These are phyloP conservation scores for Asterochloris erici DNA, from an alignment of 139 green algal genomes.

Conservation along the genomic window DNA sequence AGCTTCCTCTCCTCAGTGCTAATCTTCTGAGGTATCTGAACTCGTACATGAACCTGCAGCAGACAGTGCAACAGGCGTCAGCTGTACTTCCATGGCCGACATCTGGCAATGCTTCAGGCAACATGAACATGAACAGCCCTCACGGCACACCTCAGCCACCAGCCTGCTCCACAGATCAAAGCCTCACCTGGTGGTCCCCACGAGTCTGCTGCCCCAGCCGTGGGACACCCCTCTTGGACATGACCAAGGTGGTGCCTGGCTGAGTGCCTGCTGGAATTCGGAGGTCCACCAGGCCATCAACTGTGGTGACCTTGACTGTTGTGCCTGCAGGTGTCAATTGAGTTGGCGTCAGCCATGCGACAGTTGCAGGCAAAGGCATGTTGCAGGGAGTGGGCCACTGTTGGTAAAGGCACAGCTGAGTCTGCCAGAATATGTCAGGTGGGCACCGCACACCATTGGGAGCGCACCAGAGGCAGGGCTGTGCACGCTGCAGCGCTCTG, in stretches of 20 bases:
- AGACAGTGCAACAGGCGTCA: not conserved
- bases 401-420: too few species aligned
- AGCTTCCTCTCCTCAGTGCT: slow-evolving; percentile 82
- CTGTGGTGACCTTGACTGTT: slow-evolving; percentile 72
- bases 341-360: not conserved
- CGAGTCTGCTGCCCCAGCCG: slow-evolving; percentile 63
- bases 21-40: slow-evolving; percentile 90
- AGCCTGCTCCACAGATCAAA: not conserved
- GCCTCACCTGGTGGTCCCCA: slow-evolving; percentile 83
- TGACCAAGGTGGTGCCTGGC: slow-evolving; percentile 95
- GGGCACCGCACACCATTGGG: not conserved
- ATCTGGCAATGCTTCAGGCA: not conserved
- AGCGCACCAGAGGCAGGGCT: not conserved
- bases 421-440: not conserved
- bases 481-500: too few species aligned
- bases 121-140: not conserved
- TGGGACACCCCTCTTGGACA: slow-evolving; percentile 95
- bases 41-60: slow-evolving; percentile 40
- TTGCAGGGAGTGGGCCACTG: not conserved
- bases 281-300: slow-evolving; percentile 95
- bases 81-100: not conserved
- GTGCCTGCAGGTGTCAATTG: not conserved
- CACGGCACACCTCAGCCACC: not conserved
- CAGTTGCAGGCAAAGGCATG: not conserved
- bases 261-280: slow-evolving; percentile 95